These are phyloP conservation scores for Talaromyces sp. DNA, from an alignment of 2,329 filamentous ascomycete genomes.

Conservation along the genomic window DNA sequence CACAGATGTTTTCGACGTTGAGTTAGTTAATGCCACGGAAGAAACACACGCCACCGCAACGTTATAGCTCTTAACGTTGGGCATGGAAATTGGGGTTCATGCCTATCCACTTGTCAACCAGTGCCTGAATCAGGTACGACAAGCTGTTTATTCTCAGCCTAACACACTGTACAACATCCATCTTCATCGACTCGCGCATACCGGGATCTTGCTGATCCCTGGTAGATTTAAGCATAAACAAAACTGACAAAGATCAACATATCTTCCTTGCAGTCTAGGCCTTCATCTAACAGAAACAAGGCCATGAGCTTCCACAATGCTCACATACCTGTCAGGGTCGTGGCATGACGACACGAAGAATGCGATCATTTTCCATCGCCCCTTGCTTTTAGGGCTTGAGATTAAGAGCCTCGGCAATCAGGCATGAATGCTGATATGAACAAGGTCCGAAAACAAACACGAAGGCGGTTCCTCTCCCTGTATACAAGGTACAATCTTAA, in stretches of 20 bases:
- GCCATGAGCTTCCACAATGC: not conserved
- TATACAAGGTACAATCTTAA: not conserved
- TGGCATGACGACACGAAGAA: slow-evolving; percentile 4
- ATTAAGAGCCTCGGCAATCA: not conserved
- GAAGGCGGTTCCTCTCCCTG: not conserved
- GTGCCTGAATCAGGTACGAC: not conserved
- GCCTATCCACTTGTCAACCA: not conserved
- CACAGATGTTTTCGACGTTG: not conserved
- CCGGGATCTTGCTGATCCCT: slow-evolving; percentile 2
- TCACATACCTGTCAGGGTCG: not conserved
- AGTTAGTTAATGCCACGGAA: too few species aligned
- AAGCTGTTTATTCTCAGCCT: not conserved
- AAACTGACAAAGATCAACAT: not conserved
- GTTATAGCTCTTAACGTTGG: not conserved
- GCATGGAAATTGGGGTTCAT: too few species aligned
- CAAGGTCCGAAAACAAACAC: not conserved
- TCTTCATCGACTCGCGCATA: not conserved
- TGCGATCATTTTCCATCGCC: not conserved
- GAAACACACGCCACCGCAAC: not conserved
- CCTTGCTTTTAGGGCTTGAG: not conserved
- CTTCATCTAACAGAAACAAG: not conserved
- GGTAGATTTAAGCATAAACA: not conserved
- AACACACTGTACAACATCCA: too few species aligned
- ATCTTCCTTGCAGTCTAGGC: not conserved
- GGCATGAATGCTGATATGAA: not conserved